A percentile compares a stretch with the other conserved stretches of the same genome.
These are phyloP conservation scores for Domatiomyces catenatus DNA, from an alignment of 2,329 filamentous ascomycete species.

Conservation along the genomic window DNA sequence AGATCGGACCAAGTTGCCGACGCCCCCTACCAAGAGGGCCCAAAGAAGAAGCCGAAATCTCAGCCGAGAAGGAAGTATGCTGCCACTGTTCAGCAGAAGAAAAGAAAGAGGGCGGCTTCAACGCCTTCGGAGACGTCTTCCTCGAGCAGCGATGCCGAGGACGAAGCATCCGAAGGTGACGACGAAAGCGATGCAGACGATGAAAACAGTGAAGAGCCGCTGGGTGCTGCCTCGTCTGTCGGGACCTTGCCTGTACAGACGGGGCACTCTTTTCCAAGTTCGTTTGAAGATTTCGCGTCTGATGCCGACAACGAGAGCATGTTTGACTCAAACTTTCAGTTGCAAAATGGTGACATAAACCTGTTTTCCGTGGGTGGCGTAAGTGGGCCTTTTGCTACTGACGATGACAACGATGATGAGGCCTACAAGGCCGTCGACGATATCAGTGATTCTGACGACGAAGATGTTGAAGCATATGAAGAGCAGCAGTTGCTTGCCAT, in stretches of 20 bases:
- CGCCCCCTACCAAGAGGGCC: constrained; percentile 7
- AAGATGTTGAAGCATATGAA: constrained; percentile 50
- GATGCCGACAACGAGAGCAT: constrained; percentile 10
- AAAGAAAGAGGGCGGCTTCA: constrained; percentile 8
- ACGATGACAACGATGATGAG: constrained; percentile 22
- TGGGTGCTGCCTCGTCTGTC: constrained; percentile 29
- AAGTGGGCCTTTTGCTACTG: constrained; percentile 5
- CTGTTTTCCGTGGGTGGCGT: neutral
- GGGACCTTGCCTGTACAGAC: constrained; percentile 13
- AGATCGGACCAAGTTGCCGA: constrained; percentile 8
- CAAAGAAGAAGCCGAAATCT: neutral
- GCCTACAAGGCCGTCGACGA: constrained; percentile 60
- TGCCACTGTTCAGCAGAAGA: constrained; percentile 4
- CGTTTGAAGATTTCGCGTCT: constrained; percentile 5
- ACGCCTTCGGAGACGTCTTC: constrained; percentile 6
- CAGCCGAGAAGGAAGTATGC: constrained; percentile 3
- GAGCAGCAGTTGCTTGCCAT: constrained; percentile 14
- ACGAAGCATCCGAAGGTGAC: constrained; percentile 17
- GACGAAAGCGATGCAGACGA: constrained; percentile 22
- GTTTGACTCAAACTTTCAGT: constrained; percentile 10
- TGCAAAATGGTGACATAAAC: constrained; percentile 10
- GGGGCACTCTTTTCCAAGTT: constrained; percentile 22
- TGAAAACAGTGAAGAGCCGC: constrained; percentile 29
- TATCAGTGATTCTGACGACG: constrained; percentile 66
- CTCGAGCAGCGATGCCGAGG: constrained; percentile 8